phyloP scores from a whole-genome alignment of 768 basidiomycete species.

The Serpula lacrymans region DNA sequence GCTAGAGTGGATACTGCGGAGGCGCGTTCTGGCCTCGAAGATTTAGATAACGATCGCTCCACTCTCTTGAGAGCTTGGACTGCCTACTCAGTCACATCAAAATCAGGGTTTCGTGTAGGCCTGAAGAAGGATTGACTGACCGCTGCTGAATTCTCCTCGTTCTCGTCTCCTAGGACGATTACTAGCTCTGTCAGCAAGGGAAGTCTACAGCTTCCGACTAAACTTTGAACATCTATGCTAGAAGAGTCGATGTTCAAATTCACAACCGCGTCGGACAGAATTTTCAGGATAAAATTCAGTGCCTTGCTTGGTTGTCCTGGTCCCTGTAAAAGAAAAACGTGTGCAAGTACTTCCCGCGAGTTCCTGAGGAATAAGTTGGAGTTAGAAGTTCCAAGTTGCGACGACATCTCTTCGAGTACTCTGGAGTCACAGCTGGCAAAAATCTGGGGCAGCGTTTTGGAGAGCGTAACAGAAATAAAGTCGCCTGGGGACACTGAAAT shows the following conservation, averaged over 20 bases:
- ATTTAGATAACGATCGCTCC: constrained; percentile 28
- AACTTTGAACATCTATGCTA: constrained; percentile 40
- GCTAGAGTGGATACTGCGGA: constrained; percentile 40
- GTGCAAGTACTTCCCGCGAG: constrained; percentile 58
- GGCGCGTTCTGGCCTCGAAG: constrained; percentile 22
- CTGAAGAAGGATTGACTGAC: constrained; percentile 32
- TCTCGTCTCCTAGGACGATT: constrained; percentile 72
- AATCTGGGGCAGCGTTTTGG: constrained; percentile 64
- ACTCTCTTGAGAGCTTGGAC: constrained; percentile 43
- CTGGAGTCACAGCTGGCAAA: constrained; percentile 59
- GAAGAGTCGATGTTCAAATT: constrained; percentile 29
- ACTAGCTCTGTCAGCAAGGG: constrained; percentile 74
- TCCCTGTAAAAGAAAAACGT: constrained; percentile 58
- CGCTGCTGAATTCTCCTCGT: constrained; percentile 37
- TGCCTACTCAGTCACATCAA: constrained; percentile 45
- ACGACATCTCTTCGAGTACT: constrained; percentile 60
- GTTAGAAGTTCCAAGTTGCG: constrained; percentile 42
- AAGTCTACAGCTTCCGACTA: constrained; percentile 66
- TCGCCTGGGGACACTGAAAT: constrained; percentile 51
- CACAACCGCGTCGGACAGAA: constrained; percentile 48
- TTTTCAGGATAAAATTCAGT: constrained; percentile 56
- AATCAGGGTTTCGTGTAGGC: constrained; percentile 25
- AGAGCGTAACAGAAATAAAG: constrained; percentile 63
- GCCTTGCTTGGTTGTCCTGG: constrained; percentile 55
- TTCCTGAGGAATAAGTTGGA: constrained; percentile 55